Conservation (phyloP, 1,284 basidiomycete genomes). For the Ceratobasidium sp. region DNA sequence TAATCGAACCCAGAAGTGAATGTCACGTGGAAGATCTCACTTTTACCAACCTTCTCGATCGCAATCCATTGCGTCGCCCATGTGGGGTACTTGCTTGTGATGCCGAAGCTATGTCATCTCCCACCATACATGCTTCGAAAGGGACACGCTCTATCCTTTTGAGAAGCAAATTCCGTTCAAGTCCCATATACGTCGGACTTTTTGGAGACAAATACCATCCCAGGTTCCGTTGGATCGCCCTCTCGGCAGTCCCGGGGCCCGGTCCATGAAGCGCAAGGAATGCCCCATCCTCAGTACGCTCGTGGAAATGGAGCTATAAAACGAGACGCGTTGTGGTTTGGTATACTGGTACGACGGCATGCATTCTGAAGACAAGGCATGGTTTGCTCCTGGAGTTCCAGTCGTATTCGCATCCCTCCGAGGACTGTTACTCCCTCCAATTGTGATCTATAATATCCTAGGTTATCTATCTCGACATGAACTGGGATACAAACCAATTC, state of each 20-base stretch:
- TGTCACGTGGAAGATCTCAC: not conserved
- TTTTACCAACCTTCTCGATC: not conserved
- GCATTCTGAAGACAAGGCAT: not conserved
- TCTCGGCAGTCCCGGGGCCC: not conserved
- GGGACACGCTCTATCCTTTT: not conserved
- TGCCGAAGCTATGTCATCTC: too few relatives aligned
- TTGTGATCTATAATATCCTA: not conserved
- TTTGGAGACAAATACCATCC: not conserved
- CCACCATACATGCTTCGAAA: too few relatives aligned
- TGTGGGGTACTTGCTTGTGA: too few relatives aligned
- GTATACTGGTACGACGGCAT: not conserved
- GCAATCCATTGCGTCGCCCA: not conserved
- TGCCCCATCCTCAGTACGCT: not conserved
- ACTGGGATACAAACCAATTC: not conserved
- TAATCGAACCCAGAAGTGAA: not conserved
- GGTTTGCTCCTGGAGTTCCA: constrained; percentile 10
- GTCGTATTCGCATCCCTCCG: not conserved
- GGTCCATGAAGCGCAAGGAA: not conserved
- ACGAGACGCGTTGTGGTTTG: not conserved
- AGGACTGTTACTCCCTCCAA: not conserved
- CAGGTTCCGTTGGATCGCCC: not conserved
- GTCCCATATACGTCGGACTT: not conserved
- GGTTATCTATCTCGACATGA: not conserved
- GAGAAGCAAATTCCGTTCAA: not conserved
- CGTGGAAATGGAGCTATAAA: not conserved